Percentiles rank a stretch among this genome's conserved stretches.
Evolutionary conservation across 2,329 filamentous ascomycete genomes (phyloP).

Genomic region (Scleromitrula shiraiana): DNA sequence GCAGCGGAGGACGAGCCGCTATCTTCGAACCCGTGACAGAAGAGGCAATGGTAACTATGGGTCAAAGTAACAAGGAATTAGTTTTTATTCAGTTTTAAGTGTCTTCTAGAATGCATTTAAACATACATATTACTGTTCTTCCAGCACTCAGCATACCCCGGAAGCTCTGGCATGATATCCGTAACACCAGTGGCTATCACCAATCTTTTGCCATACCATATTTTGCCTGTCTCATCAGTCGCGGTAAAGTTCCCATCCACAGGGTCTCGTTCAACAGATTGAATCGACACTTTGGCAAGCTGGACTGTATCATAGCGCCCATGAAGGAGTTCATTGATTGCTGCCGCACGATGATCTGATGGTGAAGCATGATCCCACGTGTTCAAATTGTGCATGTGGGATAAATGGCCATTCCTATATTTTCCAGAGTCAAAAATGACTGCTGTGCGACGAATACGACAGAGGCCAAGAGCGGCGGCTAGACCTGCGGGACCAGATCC

Average conservation of each 20-base stretch:
- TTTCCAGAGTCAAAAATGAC: not conserved
- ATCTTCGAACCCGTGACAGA: slow-evolving; percentile 6
- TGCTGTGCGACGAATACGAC: not conserved
- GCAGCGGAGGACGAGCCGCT: not conserved
- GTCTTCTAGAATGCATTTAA: not conserved
- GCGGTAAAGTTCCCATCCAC: not conserved
- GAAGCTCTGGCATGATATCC: slow-evolving; percentile 5
- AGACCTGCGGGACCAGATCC: not conserved
- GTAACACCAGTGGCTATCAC: not conserved
- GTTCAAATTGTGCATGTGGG: not conserved
- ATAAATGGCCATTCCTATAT: not conserved
- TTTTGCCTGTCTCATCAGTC: not conserved
- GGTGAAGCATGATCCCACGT: not conserved
- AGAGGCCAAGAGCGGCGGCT: not conserved
- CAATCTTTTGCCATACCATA: not conserved
- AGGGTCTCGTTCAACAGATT: not conserved
- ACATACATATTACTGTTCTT: slow-evolving; percentile 4
- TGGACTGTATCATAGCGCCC: not conserved
- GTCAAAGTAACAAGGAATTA: not conserved
- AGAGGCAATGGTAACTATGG: slow-evolving; percentile 6
- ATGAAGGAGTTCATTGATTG: not conserved
- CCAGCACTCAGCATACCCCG: slow-evolving; percentile 3
- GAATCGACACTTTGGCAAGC: not conserved
- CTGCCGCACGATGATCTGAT: not conserved
- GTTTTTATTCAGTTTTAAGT: too few relatives aligned